These are phyloP conservation scores for Ceratobasidium papillatum DNA, from an alignment of 1,284 basidiomycete species.

Conservation along the genomic window DNA sequence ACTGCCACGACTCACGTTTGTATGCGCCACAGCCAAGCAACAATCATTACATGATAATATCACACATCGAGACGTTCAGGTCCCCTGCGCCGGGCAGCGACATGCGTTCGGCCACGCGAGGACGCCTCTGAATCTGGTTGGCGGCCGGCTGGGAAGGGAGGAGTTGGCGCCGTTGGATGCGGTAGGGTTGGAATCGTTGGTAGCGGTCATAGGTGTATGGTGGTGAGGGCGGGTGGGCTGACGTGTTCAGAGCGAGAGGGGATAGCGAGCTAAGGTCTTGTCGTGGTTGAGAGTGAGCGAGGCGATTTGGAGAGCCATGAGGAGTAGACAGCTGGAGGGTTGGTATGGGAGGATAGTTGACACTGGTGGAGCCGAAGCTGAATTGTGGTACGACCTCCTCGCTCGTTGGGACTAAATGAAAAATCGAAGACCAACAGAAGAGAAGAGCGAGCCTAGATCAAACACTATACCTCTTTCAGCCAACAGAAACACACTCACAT, in stretches of 20 bases:
- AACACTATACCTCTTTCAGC: not conserved
- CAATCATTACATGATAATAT: constrained; percentile 20
- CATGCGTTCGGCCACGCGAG: constrained; percentile 5
- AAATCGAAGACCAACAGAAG: not conserved
- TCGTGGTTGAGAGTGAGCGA: not conserved
- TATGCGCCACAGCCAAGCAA: not conserved
- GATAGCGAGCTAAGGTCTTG: not conserved
- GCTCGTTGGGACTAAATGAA: constrained; percentile 1
- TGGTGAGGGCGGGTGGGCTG: not conserved
- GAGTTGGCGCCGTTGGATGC: not conserved
- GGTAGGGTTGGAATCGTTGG: not conserved
- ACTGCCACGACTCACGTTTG: constrained; percentile 4
- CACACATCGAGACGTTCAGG: constrained; percentile 8
- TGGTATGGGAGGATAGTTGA: not conserved
- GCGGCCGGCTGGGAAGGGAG: not conserved
- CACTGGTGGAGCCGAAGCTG: not conserved
- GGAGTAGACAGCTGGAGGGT: not conserved
- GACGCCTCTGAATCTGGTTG: not conserved
- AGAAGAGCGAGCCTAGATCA: constrained; percentile 14
- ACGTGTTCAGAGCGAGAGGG: constrained; percentile 3
- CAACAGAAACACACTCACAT: not conserved
- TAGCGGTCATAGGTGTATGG: not conserved
- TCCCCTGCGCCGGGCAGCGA: constrained; percentile 17
- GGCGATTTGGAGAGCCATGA: not conserved
- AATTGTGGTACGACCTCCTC: not conserved